phyloP scores from a whole-genome alignment of 371 early-diverging fungal genomes.

The Mucor velutinosus region DNA sequence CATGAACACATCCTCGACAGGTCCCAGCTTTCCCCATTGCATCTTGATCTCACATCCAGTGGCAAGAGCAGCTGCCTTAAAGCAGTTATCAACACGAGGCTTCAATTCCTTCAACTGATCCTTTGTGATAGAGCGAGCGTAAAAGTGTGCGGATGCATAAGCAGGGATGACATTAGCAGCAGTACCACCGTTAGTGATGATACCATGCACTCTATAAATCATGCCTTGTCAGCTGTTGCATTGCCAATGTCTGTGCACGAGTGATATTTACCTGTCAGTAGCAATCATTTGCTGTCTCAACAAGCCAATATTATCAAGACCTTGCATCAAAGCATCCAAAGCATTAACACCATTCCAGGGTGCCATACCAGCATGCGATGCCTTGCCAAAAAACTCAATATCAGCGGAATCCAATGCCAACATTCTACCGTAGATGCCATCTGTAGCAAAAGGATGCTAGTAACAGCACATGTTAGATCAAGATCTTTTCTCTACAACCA shows the following conservation, averaged over 20 bases:
- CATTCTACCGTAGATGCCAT: slow-evolving; percentile 32
- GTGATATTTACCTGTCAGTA: slow-evolving; percentile 36
- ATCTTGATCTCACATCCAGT: slow-evolving; percentile 68
- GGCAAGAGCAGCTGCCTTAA: slow-evolving; percentile 67
- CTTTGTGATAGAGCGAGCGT: slow-evolving; percentile 56
- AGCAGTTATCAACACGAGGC: slow-evolving; percentile 52
- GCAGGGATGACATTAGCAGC: slow-evolving; percentile 60
- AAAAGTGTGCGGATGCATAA: slow-evolving; percentile 55
- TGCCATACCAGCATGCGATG: slow-evolving; percentile 62
- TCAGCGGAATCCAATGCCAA: slow-evolving; percentile 51
- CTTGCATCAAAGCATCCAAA: slow-evolving; percentile 66
- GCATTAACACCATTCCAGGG: slow-evolving; percentile 77
- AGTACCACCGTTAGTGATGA: slow-evolving; percentile 9
- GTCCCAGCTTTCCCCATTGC: slow-evolving; percentile 42
- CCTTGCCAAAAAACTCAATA: slow-evolving; percentile 65
- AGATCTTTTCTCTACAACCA: not conserved
- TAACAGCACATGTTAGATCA: not conserved
- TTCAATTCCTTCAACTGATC: slow-evolving; percentile 52
- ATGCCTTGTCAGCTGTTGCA: not conserved
- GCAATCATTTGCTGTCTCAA: slow-evolving; percentile 76
- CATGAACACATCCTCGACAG: slow-evolving; percentile 40
- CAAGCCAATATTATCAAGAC: slow-evolving; percentile 62
- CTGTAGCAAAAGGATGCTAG: slow-evolving; percentile 36
- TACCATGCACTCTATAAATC: slow-evolving; percentile 6
- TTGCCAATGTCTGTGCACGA: not conserved